A percentile compares a stretch with the other conserved stretches of the same genome.
Evolutionary conservation across 768 basidiomycete species (phyloP).

Genomic region (Hericium coralloides): DNA sequence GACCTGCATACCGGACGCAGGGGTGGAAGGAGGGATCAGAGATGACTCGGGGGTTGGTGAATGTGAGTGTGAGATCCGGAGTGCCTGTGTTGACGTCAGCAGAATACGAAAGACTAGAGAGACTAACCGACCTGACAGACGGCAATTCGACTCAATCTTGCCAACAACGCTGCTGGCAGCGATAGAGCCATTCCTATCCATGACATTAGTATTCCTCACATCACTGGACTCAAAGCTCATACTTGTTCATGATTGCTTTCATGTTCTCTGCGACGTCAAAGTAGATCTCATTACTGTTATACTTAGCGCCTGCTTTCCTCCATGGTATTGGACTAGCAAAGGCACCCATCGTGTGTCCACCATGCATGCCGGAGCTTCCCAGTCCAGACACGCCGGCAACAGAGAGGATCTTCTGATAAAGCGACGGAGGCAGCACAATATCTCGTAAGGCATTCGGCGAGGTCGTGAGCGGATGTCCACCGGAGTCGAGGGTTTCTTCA

Average conservation of each 20-base stretch:
- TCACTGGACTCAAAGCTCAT: constrained; percentile 12
- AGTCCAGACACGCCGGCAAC: constrained; percentile 43
- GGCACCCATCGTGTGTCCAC: constrained; percentile 24
- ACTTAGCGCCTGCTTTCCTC: constrained; percentile 76
- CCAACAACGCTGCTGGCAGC: constrained; percentile 66
- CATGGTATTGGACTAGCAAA: constrained; percentile 92
- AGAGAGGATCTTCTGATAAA: constrained; percentile 45
- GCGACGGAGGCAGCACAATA: constrained; percentile 86
- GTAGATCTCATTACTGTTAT: constrained; percentile 86
- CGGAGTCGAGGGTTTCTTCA: constrained; percentile 92
- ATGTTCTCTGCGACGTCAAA: constrained; percentile 86
- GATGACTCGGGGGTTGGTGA: constrained; percentile 33
- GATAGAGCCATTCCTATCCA: constrained; percentile 52
- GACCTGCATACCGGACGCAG: constrained; percentile 65
- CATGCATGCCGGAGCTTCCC: constrained; percentile 22
- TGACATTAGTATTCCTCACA: too few relatives aligned
- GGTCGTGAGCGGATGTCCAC: constrained; percentile 88
- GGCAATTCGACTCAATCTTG: constrained; percentile 66
- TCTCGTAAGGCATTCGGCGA: constrained; percentile 85
- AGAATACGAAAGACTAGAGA: too few relatives aligned
- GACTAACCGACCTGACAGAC: constrained; percentile 51
- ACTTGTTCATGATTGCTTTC: constrained; percentile 74
- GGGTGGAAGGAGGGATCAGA: constrained; percentile 83
- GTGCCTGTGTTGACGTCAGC: constrained; percentile 41
- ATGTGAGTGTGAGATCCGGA: constrained; percentile 78